Percentiles rank a stretch among this genome's conserved stretches.
phyloP scores from a whole-genome alignment of 352 stramenopile species.

The Phytophthora fragariae region DNA sequence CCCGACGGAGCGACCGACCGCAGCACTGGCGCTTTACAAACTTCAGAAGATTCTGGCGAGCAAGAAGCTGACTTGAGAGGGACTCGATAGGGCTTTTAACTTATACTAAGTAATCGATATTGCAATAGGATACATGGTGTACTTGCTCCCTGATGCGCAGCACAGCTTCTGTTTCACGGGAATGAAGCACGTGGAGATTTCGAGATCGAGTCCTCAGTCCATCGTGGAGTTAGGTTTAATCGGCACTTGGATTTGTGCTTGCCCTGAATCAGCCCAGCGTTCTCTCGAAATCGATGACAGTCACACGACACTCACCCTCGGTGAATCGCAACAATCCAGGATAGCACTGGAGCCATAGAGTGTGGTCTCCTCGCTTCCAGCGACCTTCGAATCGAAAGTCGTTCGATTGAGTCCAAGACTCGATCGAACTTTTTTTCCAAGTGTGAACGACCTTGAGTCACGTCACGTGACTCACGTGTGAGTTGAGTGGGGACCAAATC shows the following conservation, averaged over 20 bases:
- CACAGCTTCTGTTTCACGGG: conserved; percentile 5
- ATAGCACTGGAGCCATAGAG: neutral
- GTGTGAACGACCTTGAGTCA: neutral
- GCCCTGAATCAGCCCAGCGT: too few species aligned
- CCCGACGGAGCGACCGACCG: conserved; percentile 25
- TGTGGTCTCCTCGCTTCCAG: neutral
- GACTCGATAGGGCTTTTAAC: neutral
- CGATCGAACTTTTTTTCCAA: too few species aligned
- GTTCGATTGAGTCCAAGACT: too few species aligned
- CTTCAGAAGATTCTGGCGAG: conserved; percentile 35
- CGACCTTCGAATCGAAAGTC: neutral
- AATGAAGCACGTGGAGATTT: conserved; percentile 21
- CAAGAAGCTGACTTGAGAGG: neutral
- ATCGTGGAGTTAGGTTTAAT: too few species aligned
- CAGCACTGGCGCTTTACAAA: conserved; percentile 35
- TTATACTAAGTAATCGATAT: conserved; percentile 1
- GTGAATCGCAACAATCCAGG: neutral
- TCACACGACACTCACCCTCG: neutral
- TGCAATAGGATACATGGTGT: neutral
- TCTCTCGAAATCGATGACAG: neutral
- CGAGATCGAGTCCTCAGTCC: neutral
- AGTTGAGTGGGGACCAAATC: neutral
- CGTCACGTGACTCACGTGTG: neutral
- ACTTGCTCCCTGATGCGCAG: too few species aligned
- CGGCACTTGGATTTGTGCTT: too few species aligned